Conservation (phyloP, 2,329 filamentous ascomycete genomes). For the Botrytis deweyae region DNA sequence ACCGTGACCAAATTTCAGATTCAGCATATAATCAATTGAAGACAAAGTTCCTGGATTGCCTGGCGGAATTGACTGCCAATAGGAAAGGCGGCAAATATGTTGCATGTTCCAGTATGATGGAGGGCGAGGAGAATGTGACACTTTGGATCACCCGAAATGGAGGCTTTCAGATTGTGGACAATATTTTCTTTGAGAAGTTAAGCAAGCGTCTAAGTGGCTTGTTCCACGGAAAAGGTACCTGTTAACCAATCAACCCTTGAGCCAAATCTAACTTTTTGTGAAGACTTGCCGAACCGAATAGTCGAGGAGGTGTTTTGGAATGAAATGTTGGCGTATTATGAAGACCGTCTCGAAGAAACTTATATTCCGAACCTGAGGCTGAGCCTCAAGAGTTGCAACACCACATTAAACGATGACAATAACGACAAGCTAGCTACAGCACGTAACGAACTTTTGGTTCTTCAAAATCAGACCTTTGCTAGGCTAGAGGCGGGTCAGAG, state of each 20-base stretch:
- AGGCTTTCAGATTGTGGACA: neutral
- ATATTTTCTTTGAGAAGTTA: neutral
- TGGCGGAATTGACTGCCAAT: neutral
- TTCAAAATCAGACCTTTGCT: neutral
- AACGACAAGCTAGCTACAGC: neutral
- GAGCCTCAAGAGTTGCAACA: neutral
- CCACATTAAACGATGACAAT: neutral
- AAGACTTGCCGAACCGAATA: neutral
- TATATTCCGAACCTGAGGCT: neutral
- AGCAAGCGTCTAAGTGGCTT: neutral
- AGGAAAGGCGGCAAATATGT: neutral
- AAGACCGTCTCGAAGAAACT: neutral
- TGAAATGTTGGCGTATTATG: neutral
- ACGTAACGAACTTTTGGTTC: neutral
- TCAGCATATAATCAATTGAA: neutral
- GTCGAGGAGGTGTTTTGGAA: neutral
- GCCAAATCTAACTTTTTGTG: neutral
- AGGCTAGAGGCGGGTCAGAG: neutral
- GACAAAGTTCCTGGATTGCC: neutral
- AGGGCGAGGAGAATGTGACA: neutral
- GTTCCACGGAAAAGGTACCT: neutral
- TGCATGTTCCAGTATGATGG: neutral
- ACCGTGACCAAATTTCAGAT: neutral
- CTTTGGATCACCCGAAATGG: neutral
- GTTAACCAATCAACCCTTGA: neutral